A percentile compares a stretch with the other conserved stretches of the same genome.
Conservation (phyloP, 2,329 filamentous ascomycete species). For the Fusarium bulbicola region DNA sequence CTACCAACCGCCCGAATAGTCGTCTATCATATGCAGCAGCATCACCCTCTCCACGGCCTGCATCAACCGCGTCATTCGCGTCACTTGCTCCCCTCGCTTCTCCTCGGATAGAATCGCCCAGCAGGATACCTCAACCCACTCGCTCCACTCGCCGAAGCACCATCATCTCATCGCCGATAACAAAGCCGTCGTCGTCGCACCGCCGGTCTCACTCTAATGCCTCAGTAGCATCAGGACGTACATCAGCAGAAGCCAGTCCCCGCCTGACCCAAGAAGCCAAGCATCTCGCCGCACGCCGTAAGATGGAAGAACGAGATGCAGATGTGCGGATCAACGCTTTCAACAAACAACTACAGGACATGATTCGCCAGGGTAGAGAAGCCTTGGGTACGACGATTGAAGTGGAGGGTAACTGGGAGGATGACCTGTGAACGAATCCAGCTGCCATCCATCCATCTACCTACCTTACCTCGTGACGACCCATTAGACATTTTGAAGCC, state of each 20-base stretch:
- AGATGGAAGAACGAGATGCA: slow-evolving; percentile 78
- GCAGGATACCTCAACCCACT: slow-evolving; percentile 52
- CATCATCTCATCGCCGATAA: slow-evolving; percentile 30
- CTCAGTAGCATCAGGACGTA: slow-evolving; percentile 52
- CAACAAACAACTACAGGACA: slow-evolving; percentile 80
- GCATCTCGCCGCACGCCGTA: slow-evolving; percentile 74
- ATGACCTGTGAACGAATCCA: slow-evolving; percentile 41
- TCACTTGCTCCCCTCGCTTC: slow-evolving; percentile 47
- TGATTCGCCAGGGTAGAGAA: slow-evolving; percentile 90
- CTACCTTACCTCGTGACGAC: slow-evolving; percentile 3
- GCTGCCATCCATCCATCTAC: background rate
- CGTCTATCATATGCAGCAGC: slow-evolving; percentile 52
- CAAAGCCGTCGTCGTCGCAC: slow-evolving; percentile 40
- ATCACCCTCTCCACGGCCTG: slow-evolving; percentile 33
- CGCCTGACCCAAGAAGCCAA: slow-evolving; percentile 73
- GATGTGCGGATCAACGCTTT: slow-evolving; percentile 83
- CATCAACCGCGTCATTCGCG: slow-evolving; percentile 48
- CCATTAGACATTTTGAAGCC: slow-evolving; percentile 4
- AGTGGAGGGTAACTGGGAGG: slow-evolving; percentile 59
- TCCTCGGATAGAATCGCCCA: slow-evolving; percentile 50
- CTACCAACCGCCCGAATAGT: slow-evolving; percentile 47
- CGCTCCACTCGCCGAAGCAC: slow-evolving; percentile 22
- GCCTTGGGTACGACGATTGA: slow-evolving; percentile 81
- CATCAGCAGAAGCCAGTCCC: slow-evolving; percentile 52
- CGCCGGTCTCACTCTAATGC: slow-evolving; percentile 57